Base-by-base conservation (phyloP, 1,139 yeast species). In the Suhomyces panamericanus region DNA sequence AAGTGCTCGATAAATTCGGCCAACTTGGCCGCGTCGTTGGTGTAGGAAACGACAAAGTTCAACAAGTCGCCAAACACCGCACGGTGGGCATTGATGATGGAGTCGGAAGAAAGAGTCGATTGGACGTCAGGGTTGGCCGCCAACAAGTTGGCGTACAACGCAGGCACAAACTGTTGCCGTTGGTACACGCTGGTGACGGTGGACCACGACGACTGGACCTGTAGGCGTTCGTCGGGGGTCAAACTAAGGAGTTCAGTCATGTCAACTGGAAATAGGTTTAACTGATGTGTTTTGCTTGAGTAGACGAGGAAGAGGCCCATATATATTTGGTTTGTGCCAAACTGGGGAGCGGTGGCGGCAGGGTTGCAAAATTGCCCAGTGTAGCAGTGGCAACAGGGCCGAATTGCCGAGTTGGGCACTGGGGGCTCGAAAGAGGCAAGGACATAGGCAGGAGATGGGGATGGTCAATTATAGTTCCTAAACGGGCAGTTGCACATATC, bases 31-130 rank as follows among this genome's bases (percentile, higher is more conserved):
- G 32, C 26, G 11, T 71, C 64, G 35, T 67, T 66, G 43, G 70
- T 50, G 55, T 70, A 67, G 36, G 62, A 53, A 37, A 73, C 57
- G 6, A 66, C 52, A 48, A 67, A 70, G 39, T 60, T 60, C 40
- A 74, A 61, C 48, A 72, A 58, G 48, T 73, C 78, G 15, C 66
- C 66, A 49, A 74, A 68, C 14, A 70, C 57, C 7, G 49, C 44
- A 11, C 71, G 56, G 46, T 73, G 77, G 44, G 66, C 62, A 32
- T 58, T 51, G 22, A 69, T 53, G 11, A 59, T 54, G 7, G 53
- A 53, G 14, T 64, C 66, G 41, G 59, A 52, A 32, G 53, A 49
- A 46, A 73, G 67, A 26, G 61, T 50, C 11, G 49, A 42, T 44
- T 57, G 60, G 28, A 70, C 57, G 4, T 59, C 50, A 0, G 68